These are phyloP conservation scores for Odontarrhena argentea DNA, from an alignment of 345 rosid genomes.

Conservation along the genomic window DNA sequence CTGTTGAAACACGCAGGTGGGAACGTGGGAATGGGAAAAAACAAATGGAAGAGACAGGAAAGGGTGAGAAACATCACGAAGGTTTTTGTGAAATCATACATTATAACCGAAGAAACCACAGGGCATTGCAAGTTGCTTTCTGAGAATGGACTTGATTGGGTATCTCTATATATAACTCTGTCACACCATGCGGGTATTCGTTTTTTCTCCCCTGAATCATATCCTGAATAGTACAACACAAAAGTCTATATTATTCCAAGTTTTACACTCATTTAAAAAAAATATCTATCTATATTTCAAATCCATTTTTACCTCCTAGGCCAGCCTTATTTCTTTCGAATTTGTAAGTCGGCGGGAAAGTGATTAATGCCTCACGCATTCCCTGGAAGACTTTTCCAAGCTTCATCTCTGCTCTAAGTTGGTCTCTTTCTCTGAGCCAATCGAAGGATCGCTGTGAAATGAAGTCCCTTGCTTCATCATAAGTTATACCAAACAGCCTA, in stretches of 20 bases:
- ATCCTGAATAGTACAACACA: constrained; percentile 55
- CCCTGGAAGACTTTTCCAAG: constrained; percentile 93
- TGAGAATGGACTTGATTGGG: constrained; percentile 50
- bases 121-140: constrained; percentile 90
- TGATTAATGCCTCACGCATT: constrained; percentile 90
- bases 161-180: constrained; percentile 86
- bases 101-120: constrained; percentile 62
- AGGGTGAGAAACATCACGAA: background rate
- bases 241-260: background rate
- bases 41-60: background rate
- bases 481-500: constrained; percentile 89
- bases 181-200: constrained; percentile 99
- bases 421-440: constrained; percentile 97
- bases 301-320: constrained; percentile 67
- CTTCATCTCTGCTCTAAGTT: constrained; percentile 91
- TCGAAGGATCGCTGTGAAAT: constrained; percentile 94
- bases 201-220: constrained; percentile 97
- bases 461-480: constrained; percentile 96
- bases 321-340: constrained; percentile 78
- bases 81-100: constrained; percentile 48
- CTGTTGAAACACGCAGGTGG: constrained; percentile 40
- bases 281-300: background rate
- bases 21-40: background rate
- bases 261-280: background rate
- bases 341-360: constrained; percentile 96